Evolutionary conservation across 805 yeast species (phyloP).

Genomic region (Kodamaea neixiangensis): DNA sequence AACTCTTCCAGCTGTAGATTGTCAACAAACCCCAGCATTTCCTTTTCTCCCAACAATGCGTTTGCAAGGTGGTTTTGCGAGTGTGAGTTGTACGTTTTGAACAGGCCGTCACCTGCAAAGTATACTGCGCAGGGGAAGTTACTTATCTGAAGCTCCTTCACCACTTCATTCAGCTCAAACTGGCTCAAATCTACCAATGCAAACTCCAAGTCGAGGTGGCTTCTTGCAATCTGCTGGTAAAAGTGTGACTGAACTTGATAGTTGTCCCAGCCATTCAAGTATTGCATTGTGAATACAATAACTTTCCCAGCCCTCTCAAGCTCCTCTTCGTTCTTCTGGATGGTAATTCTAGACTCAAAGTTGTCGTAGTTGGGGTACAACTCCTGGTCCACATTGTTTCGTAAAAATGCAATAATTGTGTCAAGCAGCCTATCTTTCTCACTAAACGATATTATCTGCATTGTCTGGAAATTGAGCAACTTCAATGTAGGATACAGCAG

Average conservation of each 20-base stretch:
- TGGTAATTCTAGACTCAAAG: conserved; percentile 19
- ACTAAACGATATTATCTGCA: conserved; percentile 38
- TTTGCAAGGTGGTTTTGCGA: conserved; percentile 20
- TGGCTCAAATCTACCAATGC: conserved; percentile 28
- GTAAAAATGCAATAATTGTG: conserved; percentile 23
- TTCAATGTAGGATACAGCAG: conserved; percentile 51
- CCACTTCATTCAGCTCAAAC: conserved; percentile 19
- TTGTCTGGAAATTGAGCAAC: conserved; percentile 45
- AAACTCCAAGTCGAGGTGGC: conserved; percentile 18
- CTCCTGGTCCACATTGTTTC: conserved; percentile 7
- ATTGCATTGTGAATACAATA: conserved; percentile 27
- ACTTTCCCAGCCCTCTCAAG: conserved; percentile 11
- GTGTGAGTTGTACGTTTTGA: conserved; percentile 26
- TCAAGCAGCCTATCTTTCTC: conserved; percentile 24
- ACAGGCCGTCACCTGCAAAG: conserved; percentile 24
- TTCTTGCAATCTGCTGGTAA: conserved; percentile 30
- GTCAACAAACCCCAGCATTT: conserved; percentile 16
- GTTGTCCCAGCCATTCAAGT: conserved; percentile 32
- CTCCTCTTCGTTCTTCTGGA: conserved; percentile 12
- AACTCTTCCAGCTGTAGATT: conserved; percentile 2
- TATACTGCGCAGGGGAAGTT: conserved; percentile 35
- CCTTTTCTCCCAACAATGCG: conserved; percentile 18
- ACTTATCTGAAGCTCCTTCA: conserved; percentile 28
- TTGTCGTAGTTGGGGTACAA: conserved; percentile 25
- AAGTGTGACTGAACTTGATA: conserved; percentile 36